phyloP scores from a whole-genome alignment of 2,329 filamentous ascomycete genomes.

The Aspergillus chevalieri region DNA sequence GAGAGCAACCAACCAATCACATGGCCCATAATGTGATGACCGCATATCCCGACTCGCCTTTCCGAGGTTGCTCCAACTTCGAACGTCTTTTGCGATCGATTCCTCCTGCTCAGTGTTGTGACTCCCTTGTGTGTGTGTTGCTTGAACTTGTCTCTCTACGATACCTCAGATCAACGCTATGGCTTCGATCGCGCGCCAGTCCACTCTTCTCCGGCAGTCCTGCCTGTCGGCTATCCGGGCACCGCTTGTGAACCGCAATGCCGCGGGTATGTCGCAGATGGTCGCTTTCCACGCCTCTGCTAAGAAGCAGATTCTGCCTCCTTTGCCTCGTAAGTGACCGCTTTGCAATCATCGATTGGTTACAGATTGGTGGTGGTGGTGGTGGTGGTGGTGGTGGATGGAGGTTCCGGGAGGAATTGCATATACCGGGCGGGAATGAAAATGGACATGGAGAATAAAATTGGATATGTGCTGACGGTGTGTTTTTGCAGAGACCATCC shows the following conservation, averaged over 20 bases:
- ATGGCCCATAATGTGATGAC: conserved; percentile 31
- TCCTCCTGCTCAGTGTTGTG: not conserved
- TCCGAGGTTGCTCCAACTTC: conserved; percentile 29
- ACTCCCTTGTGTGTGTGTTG: not conserved
- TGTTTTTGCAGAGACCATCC: conserved; percentile 56
- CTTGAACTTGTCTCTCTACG: conserved; percentile 21
- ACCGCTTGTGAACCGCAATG: conserved; percentile 31
- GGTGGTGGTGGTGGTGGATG: conserved; percentile 1
- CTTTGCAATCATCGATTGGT: not conserved
- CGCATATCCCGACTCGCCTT: conserved; percentile 31
- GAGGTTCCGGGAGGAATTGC: not conserved
- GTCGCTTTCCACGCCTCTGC: conserved; percentile 83
- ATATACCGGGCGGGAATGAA: not conserved
- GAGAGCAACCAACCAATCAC: conserved; percentile 31
- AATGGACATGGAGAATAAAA: not conserved
- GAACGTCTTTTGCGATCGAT: not conserved
- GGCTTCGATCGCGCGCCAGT: conserved; percentile 37
- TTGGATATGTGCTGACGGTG: conserved; percentile 38
- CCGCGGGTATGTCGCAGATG: conserved; percentile 44
- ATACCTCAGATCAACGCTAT: conserved; percentile 21
- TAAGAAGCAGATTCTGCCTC: conserved; percentile 69
- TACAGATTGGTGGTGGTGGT: not conserved
- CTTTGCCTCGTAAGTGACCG: conserved; percentile 67
- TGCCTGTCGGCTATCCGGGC: conserved; percentile 29
- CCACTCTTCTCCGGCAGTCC: conserved; percentile 31